Evolutionary conservation across 176 grass and related monocot genomes (phyloP), one percentile per base, ranked within the genome.

Genomic region (Luzula sylvatica): DNA sequence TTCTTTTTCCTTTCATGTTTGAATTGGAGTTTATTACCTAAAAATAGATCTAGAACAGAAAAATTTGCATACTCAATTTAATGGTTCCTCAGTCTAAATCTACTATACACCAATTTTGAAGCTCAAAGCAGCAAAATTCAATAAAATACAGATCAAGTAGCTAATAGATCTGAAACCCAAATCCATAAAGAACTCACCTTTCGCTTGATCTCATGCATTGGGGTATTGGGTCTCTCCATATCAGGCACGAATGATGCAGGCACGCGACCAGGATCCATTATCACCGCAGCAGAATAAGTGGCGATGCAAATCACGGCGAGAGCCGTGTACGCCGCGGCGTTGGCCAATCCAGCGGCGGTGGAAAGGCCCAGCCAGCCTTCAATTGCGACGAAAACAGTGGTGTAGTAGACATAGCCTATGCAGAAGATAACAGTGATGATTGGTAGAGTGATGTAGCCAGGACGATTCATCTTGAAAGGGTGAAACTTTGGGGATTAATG

Each of bases 121-220:
- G 53, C 53, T 56, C 17, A 22, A 38, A 39, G 1, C 11, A 30
- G 20, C 18, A 29, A 58, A 58, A 58, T 23, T 21, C 11, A 61
- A 61, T 15, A 11, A 61, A 26, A 14, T 4, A 20, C 8, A n/a
- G 21, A 11, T 45, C 18, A 44, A 70, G 12, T 7, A 57, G n/a
- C 11, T 7, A 12, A 46, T 47, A 55, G 62, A 83, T 89, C 75
- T 83, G 58, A 38, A 3, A 32, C 4, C 45, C 39, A 40, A 14
- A 62, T 16, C 26, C 11, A 23, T 53, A 26, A 42, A 23, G 46
- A 21, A 68, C 46, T 26, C 56, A 93, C 87, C 87, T 93, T 93
- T 9, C 81, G 60, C 81, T 96, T 96, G 81, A 86, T 86, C 72
- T 89, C 85, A 62, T 96, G 74, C 75, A 98, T 43, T 46, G 81